Evolutionary conservation across 73 alveolate species (phyloP), one percentile per base, ranked within the genome.

Genomic region (Stentor roeselii): DNA sequence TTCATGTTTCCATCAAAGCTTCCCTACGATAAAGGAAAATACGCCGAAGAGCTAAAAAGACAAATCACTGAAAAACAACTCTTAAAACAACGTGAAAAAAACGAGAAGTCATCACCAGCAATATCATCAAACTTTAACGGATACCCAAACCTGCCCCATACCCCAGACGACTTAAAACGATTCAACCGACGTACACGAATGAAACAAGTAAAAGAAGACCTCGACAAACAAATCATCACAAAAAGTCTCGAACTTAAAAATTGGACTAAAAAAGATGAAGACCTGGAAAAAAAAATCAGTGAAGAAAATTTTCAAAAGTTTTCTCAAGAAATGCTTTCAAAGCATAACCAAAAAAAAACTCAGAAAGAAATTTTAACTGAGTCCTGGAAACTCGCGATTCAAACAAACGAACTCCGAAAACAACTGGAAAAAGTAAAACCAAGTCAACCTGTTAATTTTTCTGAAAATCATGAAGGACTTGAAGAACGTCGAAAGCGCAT

Each of bases 111-210:
- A 67, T 27, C 21, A 2, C 80, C 80, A 67, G 80, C 42, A 32
- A 67, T 67, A 0, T 67, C 80, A 1, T 36, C 21, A 67, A 67
- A 67, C 37, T 67, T 67, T 40, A 15, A 67, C 80, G 80, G 80
- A n/a, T 67, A 67, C 2, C 80, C 80, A n/a, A 67, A 2, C 80
- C n/a, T 67, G 27, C 80, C 80, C 34, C 41, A 67, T 27, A 67
- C 80, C 11, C 80, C 80, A 21, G 34, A 67, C 21, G 34, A 67
- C 21, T 15, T 21, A n/a, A n/a, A 34, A n/a, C 21, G 80, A 67
- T 11, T 21, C n/a, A 36, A 40, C 21, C 42, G 34, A 2, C 2
- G 21, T 36, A 11, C 37, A 0, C 42, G 0, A 2, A 21, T 21
- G 37, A 67, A 67, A 67, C 14, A 67, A 21, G n/a, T 67, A 27